A percentile compares a stretch with the other conserved stretches of the same genome.
These are phyloP conservation scores for Triglochin maritima DNA, from an alignment of 106 monocot species.

Conservation along the genomic window DNA sequence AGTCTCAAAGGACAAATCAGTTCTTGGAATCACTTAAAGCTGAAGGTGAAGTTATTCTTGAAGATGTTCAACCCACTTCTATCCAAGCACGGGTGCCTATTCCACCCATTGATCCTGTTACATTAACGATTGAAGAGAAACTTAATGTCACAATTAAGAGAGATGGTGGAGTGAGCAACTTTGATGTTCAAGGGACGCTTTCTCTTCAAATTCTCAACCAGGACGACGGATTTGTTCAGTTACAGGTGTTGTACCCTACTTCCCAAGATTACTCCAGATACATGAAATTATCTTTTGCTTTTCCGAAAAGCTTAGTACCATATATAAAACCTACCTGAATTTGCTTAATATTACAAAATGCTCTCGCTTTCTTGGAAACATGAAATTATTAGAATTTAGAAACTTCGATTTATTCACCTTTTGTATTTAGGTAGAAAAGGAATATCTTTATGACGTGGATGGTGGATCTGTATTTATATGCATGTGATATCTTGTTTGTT, in stretches of 20 bases:
- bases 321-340: too few species aligned
- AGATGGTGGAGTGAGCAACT: conserved; percentile 82
- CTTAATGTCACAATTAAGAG: conserved; percentile 66
- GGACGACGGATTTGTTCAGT: conserved; percentile 82
- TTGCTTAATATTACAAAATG: too few species aligned
- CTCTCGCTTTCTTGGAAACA: too few species aligned
- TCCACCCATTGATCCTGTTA: conserved; percentile 76
- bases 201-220: conserved; percentile 91
- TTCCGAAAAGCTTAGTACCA: background rate
- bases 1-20: conserved; percentile 68
- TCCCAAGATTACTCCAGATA: too few species aligned
- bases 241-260: conserved; percentile 42
- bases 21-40: conserved; percentile 93
- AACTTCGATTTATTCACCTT: too few species aligned
- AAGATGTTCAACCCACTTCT: conserved; percentile 65
- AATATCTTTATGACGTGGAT: too few species aligned
- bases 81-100: conserved; percentile 31
- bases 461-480: too few species aligned
- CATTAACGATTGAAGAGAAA: conserved; percentile 85
- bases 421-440: too few species aligned
- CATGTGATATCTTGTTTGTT: too few species aligned
- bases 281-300: background rate
- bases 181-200: conserved; percentile 93
- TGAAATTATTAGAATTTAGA: too few species aligned
- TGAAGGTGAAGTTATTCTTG: conserved; percentile 95